These are phyloP conservation scores for Sugiyamaella novakii DNA, from an alignment of 1,139 yeast genomes.

Conservation along the genomic window DNA sequence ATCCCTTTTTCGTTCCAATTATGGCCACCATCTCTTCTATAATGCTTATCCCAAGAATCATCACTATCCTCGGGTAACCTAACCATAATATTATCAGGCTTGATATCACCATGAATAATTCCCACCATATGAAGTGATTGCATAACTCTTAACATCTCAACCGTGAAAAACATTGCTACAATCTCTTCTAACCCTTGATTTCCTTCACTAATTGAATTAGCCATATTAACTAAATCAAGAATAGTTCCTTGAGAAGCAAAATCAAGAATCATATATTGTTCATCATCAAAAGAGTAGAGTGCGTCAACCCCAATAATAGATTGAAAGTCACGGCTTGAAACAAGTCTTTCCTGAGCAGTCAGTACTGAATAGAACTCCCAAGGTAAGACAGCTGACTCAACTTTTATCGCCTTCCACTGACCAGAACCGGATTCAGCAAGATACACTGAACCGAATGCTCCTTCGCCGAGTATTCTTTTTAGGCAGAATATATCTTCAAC, in stretches of 20 bases:
- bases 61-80: conserved; percentile 44
- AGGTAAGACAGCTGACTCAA: conserved; percentile 66
- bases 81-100: conserved; percentile 86
- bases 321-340: conserved; percentile 35
- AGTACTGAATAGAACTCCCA: conserved; percentile 81
- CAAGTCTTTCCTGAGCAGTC: conserved; percentile 33
- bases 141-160: conserved; percentile 61
- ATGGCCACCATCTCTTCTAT: conserved; percentile 41
- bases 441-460: conserved; percentile 80
- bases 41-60: conserved; percentile 32
- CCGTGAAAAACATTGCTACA: conserved; percentile 62
- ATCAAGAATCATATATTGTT: conserved; percentile 71
- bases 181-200: conserved; percentile 56
- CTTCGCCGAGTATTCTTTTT: conserved; percentile 67
- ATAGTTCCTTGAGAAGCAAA: conserved; percentile 75
- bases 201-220: conserved; percentile 31
- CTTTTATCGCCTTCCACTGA: conserved; percentile 64
- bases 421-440: conserved; percentile 65
- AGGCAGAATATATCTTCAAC: conserved; percentile 18
- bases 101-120: conserved; percentile 82
- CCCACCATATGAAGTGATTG: conserved; percentile 65
- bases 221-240: conserved; percentile 63
- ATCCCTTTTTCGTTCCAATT: conserved; percentile 63
- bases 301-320: conserved; percentile 58
- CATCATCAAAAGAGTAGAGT: conserved; percentile 64